These are phyloP conservation scores for Rhododendron kiyosumense DNA, from an alignment of 148 eudicot species.

Conservation along the genomic window DNA sequence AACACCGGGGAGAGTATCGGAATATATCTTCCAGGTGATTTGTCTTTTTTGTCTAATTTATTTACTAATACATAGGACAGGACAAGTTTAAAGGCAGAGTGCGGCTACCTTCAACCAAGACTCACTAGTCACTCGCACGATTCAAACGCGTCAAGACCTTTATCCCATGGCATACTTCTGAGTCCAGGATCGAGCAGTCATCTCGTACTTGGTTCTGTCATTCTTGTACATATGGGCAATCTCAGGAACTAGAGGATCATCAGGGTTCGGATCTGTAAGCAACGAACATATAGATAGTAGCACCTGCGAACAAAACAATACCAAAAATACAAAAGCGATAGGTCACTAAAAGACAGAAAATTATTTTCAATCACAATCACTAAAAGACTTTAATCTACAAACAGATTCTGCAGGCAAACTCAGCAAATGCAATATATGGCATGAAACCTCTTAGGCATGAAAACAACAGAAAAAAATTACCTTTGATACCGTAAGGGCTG, in stretches of 20 bases:
- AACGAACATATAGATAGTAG: constrained; percentile 37
- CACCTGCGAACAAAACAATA: constrained; percentile 19
- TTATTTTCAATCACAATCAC: not conserved
- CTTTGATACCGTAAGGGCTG: constrained; percentile 19
- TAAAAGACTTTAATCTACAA: not conserved
- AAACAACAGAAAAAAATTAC: constrained; percentile 2
- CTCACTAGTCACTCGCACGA: no score
- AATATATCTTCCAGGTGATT: not conserved
- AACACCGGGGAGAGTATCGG: not conserved
- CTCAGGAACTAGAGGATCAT: constrained; percentile 45
- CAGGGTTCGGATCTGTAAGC: constrained; percentile 43
- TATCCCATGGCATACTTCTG: constrained; percentile 41
- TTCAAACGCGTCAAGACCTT: not conserved
- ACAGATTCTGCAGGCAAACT: not conserved
- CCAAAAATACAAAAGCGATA: not conserved
- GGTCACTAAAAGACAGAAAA: not conserved
- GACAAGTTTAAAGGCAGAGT: not conserved
- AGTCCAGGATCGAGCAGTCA: constrained; percentile 46
- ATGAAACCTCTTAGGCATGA: not conserved
- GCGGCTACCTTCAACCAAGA: no score
- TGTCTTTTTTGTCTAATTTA: not conserved
- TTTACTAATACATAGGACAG: not conserved
- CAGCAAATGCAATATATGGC: not conserved
- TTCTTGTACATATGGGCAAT: constrained; percentile 46
- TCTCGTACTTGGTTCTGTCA: constrained; percentile 37